These are phyloP conservation scores for Emmonsiellopsis sp. DNA, from an alignment of 2,329 filamentous ascomycete species.

Conservation along the genomic window DNA sequence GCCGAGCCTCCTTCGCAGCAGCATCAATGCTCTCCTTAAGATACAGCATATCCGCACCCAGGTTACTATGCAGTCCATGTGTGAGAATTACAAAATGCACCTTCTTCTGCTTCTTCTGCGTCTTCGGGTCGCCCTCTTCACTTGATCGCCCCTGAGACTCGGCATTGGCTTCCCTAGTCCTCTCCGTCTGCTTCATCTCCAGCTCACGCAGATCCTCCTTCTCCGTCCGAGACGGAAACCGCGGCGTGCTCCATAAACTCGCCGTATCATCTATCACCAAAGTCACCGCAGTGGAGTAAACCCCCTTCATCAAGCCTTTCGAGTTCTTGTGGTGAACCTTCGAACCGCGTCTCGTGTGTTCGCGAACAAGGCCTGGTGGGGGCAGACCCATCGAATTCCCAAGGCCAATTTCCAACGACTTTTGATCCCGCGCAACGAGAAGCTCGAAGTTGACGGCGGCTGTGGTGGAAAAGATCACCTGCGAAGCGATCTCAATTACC, in stretches of 20 bases:
- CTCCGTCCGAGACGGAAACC: conserved; percentile 55
- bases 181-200: conserved; percentile 16
- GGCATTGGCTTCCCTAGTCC: conserved; percentile 15
- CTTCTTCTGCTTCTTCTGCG: conserved; percentile 56
- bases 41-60: conserved; percentile 92
- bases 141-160: conserved; percentile 6
- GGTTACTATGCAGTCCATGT: conserved; percentile 90
- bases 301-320: conserved; percentile 43
- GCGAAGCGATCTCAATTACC: conserved; percentile 84
- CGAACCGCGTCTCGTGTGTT: conserved; percentile 59
- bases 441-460: conserved; percentile 84
- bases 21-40: conserved; percentile 95
- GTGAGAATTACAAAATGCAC: conserved; percentile 88
- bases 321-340: conserved; percentile 17
- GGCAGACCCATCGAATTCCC: conserved; percentile 45
- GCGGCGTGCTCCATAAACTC: conserved; percentile 85
- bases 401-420: conserved; percentile 62
- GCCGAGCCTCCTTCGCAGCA: conserved; percentile 62
- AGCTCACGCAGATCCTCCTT: conserved; percentile 30
- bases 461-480: conserved; percentile 86
- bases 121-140: conserved; percentile 16
- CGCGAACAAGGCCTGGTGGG: conserved; percentile 60
- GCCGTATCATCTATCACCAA: conserved; percentile 80
- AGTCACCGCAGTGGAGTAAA: conserved; percentile 73
- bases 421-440: conserved; percentile 73